These are phyloP conservation scores for Leucocoprinus leucothites DNA, from an alignment of 768 basidiomycete genomes.

Conservation along the genomic window DNA sequence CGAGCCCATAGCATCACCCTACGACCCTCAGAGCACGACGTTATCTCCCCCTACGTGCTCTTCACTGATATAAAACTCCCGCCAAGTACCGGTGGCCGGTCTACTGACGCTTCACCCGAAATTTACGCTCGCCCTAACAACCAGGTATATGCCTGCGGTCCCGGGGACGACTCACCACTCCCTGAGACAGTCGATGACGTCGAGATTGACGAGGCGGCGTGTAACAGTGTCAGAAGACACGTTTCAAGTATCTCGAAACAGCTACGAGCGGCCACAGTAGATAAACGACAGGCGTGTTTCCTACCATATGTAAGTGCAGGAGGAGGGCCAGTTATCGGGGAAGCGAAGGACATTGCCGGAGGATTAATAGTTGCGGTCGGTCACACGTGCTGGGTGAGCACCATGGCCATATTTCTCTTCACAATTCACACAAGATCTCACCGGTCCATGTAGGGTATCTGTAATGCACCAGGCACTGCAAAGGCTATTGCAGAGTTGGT, in stretches of 20 bases:
- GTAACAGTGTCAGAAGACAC: slow-evolving; percentile 50
- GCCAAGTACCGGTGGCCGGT: slow-evolving; percentile 14
- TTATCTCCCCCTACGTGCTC: slow-evolving; percentile 72
- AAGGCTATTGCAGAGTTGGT: slow-evolving; percentile 68
- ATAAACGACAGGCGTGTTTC: slow-evolving; percentile 68
- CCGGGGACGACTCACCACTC: slow-evolving; percentile 69
- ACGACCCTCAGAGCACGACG: slow-evolving; percentile 37
- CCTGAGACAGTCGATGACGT: slow-evolving; percentile 76
- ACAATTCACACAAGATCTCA: neutral
- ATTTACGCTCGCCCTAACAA: slow-evolving; percentile 70
- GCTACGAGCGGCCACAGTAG: slow-evolving; percentile 50
- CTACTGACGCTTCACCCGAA: slow-evolving; percentile 47
- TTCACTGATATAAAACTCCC: slow-evolving; percentile 68
- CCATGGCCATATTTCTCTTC: neutral
- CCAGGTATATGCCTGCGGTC: slow-evolving; percentile 77
- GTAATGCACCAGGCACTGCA: slow-evolving; percentile 83
- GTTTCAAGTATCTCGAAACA: slow-evolving; percentile 61
- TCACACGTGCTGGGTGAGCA: slow-evolving; percentile 59
- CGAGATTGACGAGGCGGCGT: slow-evolving; percentile 49
- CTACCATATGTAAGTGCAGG: slow-evolving; percentile 58
- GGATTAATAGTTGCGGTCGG: slow-evolving; percentile 75
- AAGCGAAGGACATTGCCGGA: slow-evolving; percentile 48
- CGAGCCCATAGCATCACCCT: slow-evolving; percentile 76
- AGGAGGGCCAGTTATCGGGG: slow-evolving; percentile 73
- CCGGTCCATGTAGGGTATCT: slow-evolving; percentile 53